Percentiles rank a stretch among this genome's conserved stretches.
Evolutionary conservation across 345 rosid genomes (phyloP).

Genomic region (Turnera subulata): DNA sequence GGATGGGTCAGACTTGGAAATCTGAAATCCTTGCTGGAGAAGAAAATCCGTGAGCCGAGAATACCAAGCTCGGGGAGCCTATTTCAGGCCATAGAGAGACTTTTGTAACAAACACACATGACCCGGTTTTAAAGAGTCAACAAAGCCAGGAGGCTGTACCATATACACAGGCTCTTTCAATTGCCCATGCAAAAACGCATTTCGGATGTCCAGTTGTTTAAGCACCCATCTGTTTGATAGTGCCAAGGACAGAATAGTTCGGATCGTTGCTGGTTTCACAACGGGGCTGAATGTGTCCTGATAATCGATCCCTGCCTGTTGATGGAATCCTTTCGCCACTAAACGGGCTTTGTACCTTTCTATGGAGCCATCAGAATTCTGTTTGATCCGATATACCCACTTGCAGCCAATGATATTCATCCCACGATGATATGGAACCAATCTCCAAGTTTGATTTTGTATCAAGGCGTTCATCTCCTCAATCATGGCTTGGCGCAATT

Average conservation of each 20-base stretch:
- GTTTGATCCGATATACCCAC: neutral
- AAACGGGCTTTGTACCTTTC: no score
- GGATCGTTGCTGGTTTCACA: neutral
- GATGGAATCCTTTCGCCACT: no score
- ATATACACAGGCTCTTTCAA: neutral
- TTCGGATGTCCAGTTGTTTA: no score
- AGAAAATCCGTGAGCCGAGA: neutral
- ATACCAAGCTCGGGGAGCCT: neutral
- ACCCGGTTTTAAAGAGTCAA: no score
- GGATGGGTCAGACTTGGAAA: neutral
- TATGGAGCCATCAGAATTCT: neutral
- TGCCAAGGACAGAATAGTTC: neutral
- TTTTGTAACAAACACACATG: neutral
- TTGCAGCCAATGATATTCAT: neutral
- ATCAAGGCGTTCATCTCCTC: no score
- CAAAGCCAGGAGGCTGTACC: neutral
- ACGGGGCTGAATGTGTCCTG: no score
- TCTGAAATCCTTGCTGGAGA: neutral
- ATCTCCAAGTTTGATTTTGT: no score
- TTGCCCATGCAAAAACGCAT: neutral
- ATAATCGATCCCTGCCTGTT: no score
- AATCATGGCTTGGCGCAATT: no score
- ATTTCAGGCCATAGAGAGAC: neutral
- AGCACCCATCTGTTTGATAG: neutral
- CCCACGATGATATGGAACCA: neutral